Evolutionary conservation across 2,329 filamentous ascomycete species (phyloP).

Genomic region (Colletotrichum simmondsii): DNA sequence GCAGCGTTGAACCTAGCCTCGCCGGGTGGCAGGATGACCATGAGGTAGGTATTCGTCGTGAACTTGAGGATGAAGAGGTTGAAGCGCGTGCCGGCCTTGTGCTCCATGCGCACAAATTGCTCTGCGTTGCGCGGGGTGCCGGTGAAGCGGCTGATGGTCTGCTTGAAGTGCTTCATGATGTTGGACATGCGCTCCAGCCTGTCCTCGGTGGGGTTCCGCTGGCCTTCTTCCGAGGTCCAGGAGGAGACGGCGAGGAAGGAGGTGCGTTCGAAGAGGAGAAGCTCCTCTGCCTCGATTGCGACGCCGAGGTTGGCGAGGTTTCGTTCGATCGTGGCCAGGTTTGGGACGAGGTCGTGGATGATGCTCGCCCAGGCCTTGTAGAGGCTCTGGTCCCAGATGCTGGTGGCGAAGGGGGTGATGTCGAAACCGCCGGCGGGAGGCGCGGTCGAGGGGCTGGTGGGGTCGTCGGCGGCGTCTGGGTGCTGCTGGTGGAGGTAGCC

Average conservation of each 20-base stretch:
- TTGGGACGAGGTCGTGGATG: constrained; percentile 97
- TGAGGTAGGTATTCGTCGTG: constrained; percentile 97
- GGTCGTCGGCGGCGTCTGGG: constrained; percentile 18
- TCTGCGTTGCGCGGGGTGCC: constrained; percentile 84
- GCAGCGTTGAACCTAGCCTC: constrained; percentile 93
- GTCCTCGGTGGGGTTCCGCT: constrained; percentile 87
- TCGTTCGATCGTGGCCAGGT: constrained; percentile 86
- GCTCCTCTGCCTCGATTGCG: constrained; percentile 91
- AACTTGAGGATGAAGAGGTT: constrained; percentile 96
- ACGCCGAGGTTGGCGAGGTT: constrained; percentile 85
- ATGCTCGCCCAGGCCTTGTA: constrained; percentile 99
- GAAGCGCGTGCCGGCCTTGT: constrained; percentile 81
- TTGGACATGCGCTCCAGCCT: constrained; percentile 94
- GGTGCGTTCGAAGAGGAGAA: constrained; percentile 93
- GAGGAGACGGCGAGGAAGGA: constrained; percentile 97
- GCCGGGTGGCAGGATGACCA: constrained; percentile 89
- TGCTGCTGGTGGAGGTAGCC: constrained; percentile 38
- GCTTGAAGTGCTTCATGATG: constrained; percentile 99
- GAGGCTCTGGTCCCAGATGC: constrained; percentile 97
- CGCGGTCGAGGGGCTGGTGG: constrained; percentile 36
- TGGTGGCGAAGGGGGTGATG: constrained; percentile 91
- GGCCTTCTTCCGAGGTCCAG: constrained; percentile 81
- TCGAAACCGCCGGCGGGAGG: constrained; percentile 60
- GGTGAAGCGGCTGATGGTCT: constrained; percentile 80
- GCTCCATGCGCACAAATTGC: constrained; percentile 83